phyloP scores from a whole-genome alignment of 148 eudicot genomes.

The Chenopodium berlandieri region DNA sequence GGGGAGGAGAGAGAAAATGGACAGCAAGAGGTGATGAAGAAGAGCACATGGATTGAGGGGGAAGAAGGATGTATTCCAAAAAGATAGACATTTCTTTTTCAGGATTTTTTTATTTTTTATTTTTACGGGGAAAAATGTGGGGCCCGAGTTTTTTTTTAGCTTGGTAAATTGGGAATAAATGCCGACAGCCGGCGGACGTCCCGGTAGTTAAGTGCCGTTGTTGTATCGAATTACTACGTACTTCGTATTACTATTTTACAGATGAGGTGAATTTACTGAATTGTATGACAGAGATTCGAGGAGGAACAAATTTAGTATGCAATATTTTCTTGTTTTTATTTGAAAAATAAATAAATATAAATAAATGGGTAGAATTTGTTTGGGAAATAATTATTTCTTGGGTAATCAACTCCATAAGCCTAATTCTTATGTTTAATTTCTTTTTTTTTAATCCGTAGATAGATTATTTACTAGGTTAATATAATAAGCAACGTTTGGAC shows the following conservation, averaged over 20 bases:
- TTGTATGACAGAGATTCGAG: not conserved
- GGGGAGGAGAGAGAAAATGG: not conserved
- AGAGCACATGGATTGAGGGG: conserved; percentile 16
- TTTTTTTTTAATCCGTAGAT: no score
- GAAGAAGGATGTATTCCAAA: not conserved
- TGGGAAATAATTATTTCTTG: no score
- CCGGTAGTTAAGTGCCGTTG: not conserved
- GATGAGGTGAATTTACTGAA: not conserved
- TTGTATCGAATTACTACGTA: not conserved
- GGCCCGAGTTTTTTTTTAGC: not conserved
- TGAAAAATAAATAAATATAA: no score
- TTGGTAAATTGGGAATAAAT: not conserved
- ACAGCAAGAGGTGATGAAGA: conserved; percentile 17
- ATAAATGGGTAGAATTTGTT: no score
- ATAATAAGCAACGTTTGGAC: no score
- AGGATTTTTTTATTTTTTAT: no score
- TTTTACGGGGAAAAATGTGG: not conserved
- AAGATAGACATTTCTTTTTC: no score
- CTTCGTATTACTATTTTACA: not conserved
- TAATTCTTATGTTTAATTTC: no score
- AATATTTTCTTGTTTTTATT: no score
- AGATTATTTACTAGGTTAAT: no score
- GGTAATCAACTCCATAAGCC: no score
- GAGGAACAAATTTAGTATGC: not conserved
- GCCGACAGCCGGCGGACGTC: not conserved